Base-by-base conservation (phyloP, 2,329 filamentous ascomycete species). In the Rhynchosporium secalis region DNA sequence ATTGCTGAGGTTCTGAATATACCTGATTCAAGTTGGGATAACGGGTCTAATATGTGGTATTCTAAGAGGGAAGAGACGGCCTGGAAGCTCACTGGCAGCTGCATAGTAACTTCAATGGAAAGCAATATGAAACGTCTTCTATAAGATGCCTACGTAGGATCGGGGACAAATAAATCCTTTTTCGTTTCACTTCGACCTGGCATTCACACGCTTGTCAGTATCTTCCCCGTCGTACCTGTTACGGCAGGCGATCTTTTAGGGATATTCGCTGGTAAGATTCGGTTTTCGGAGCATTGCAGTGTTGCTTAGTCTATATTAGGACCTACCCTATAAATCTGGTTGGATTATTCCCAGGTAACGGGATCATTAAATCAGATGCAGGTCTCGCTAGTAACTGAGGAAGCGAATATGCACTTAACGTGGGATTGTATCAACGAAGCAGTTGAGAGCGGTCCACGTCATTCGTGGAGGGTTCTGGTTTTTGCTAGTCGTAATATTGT, bases 281-380 rank as follows among this genome's bases (percentile, higher is more conserved):
- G 58, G 54, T 64, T 61, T 55, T 64, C 55, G 15, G 47, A 66
- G 54, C 46, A 60, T 48, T 59, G 28, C 33, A 59, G 60, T 59
- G 15, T 60, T 62, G 38, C 58, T 9, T 20, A 62, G 51, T 48
- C 55, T 48, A 49, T 64, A 62, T 13, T 43, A 26, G 55, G 64
- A 56, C 62, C 33, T 56, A 64, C 47, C 59, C 48, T 15, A 45
- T 51, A 64, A 60, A 58, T 66, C 60, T 66, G 28, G 62, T 61
- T 66, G 31, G 51, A 66, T 49, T 64, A 66, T 58, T 66, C 26
- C 55, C 40, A 64, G 45, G 43, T 66, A 8, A 64, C 38, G 29
- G 56, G 61, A 56, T 63, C 59, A 20, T 31, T 33, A 20, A 61
- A 61, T 33, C 36, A 61, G 45, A 61, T 61, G 29, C 29, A 56